Percentiles rank a stretch among this genome's conserved stretches.
phyloP scores from a whole-genome alignment of 352 stramenopile genomes.

The Globisporangium takayamanum region DNA sequence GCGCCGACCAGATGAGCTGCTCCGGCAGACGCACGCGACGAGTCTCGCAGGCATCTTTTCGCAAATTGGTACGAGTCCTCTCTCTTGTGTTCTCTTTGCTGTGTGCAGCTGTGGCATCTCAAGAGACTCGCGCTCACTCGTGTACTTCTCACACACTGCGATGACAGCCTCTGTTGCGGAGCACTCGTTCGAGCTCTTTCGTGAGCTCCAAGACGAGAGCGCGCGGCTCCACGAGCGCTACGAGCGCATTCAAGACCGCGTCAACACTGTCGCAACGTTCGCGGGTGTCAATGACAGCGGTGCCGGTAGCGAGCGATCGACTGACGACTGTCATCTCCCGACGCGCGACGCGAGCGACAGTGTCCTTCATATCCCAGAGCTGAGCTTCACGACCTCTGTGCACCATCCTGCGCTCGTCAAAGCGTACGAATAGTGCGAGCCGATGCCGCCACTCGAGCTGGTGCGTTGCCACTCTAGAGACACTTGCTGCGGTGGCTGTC shows the following conservation, averaged over 20 bases:
- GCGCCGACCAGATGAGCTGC: conserved; percentile 27
- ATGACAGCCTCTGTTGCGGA: conserved; percentile 35
- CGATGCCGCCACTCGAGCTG: conserved; percentile 35
- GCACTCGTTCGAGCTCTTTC: conserved; percentile 45
- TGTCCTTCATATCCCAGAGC: conserved; percentile 16
- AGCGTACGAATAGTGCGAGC: conserved; percentile 32
- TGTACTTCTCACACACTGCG: background rate
- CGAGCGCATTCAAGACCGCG: conserved; percentile 21
- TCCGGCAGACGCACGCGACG: conserved; percentile 37
- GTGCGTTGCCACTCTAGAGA: conserved; percentile 10
- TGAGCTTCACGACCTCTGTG: conserved; percentile 1
- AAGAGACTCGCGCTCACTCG: background rate
- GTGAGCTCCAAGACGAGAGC: conserved; percentile 37
- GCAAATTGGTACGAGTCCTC: conserved; percentile 32
- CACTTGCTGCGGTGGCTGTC: background rate
- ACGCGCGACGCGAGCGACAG: conserved; percentile 18
- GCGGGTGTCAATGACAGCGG: conserved; percentile 10
- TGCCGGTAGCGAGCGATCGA: background rate
- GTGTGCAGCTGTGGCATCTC: background rate
- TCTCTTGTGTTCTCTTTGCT: no score
- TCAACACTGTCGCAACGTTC: conserved; percentile 25
- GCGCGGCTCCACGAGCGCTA: conserved; percentile 23
- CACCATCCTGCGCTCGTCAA: conserved; percentile 17
- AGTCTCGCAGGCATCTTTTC: conserved; percentile 40
- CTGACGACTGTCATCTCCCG: conserved; percentile 10